phyloP scores from a whole-genome alignment of 2,329 filamentous ascomycete genomes.

The Colletotrichum sp. region DNA sequence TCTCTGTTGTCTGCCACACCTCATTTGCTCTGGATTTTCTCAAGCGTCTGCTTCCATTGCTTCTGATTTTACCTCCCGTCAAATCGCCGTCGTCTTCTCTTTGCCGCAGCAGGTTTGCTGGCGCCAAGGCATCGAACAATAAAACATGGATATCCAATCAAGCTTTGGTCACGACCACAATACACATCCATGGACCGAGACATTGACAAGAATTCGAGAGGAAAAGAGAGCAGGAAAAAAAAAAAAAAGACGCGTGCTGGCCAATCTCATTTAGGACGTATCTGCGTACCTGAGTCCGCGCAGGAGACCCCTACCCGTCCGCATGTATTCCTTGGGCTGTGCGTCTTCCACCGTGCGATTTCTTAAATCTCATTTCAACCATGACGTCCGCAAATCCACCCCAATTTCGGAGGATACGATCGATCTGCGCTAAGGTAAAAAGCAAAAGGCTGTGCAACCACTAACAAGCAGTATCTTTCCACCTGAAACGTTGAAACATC shows the following conservation, averaged over 20 bases:
- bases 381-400: conserved; percentile 18
- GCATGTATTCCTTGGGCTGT: neutral
- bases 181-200: neutral
- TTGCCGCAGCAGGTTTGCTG: neutral
- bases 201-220: neutral
- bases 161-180: neutral
- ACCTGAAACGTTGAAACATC: conserved; percentile 21
- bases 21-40: neutral
- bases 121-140: neutral
- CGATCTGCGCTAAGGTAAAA: conserved; percentile 18
- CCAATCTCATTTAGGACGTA: neutral
- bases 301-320: neutral
- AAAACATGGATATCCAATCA: neutral
- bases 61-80: neutral
- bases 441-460: conserved; percentile 4
- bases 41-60: neutral
- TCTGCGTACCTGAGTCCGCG: neutral
- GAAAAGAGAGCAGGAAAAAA: neutral
- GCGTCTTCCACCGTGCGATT: neutral
- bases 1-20: neutral
- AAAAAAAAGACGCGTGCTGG: neutral
- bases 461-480: conserved; percentile 3
- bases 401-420: conserved; percentile 21
- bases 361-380: conserved; percentile 11
- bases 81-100: neutral